Base-by-base conservation (phyloP, 2,329 filamentous ascomycete species). In the Aspergillus spinulosporus region DNA sequence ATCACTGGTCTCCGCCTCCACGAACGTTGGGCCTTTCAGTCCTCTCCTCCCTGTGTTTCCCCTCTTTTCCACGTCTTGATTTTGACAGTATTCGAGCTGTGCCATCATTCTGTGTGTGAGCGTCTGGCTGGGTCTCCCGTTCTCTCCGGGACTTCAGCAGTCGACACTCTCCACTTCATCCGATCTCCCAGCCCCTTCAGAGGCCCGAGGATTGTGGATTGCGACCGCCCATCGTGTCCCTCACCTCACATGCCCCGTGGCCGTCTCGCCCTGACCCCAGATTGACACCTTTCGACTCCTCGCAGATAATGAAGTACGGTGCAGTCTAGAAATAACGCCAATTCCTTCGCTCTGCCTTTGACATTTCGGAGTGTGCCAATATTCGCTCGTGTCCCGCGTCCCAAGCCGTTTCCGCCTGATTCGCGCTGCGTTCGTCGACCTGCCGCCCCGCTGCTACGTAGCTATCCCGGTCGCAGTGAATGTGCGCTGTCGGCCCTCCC, bases 351-450 rank as follows among this genome's bases (percentile, higher is more conserved):
- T 54, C 50, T 45, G 51, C 50, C 49, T 45, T 40, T 54, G 44
- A 56, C 29, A 47, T 56, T 43, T 60, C 57, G 60, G 62, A 62
- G 63, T 63, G 59, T 58, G 57, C 49, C 56, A 59, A 49, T 40
- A 36, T 49, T 60, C 49, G 49, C 52, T 55, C 53, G 48, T 57
- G 49, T 53, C 44, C 57, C 52, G 48, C 29, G 44, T 47, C 44
- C 44, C 14, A 47, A 29, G 44, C 29, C 58, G 52, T 60, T 60
- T 62, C 59, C 59, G 56, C 54, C 58, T 61, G 61, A 60, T 65
- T 64, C 56, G 66, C 66, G 65, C 63, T 65, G 63, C 64, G 62
- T 64, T 62, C 62, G 66, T 68, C 63, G 61, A 61, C 61, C 62
- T 55, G 62, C 59, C 57, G 59, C 61, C 59, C 61, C 62, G 61